Percentiles rank a stretch among this genome's conserved stretches.
phyloP scores from a whole-genome alignment of 768 basidiomycete genomes.

The Kwoniella dejecticola region DNA sequence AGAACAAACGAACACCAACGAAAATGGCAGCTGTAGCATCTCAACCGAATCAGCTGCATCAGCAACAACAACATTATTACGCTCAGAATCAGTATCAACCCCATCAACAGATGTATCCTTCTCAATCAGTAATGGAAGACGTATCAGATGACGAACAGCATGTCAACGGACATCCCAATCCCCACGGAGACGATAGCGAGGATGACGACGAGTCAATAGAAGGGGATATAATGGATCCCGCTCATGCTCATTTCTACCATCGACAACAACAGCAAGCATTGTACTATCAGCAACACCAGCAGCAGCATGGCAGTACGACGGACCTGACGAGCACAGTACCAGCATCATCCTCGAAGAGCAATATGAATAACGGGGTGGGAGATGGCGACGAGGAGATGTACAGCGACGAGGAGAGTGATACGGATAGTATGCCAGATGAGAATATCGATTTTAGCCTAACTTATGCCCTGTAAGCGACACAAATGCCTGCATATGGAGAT shows the following conservation, averaged over 20 bases:
- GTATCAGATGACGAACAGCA: slow-evolving; percentile 70
- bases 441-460: slow-evolving; percentile 56
- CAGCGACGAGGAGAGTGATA: slow-evolving; percentile 43
- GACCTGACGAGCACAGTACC: not conserved
- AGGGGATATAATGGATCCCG: slow-evolving; percentile 56
- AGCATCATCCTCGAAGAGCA: slow-evolving; percentile 11
- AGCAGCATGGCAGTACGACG: slow-evolving; percentile 13
- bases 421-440: slow-evolving; percentile 53
- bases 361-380: slow-evolving; percentile 20
- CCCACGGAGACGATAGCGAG: slow-evolving; percentile 12
- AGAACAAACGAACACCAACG: not conserved
- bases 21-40: slow-evolving; percentile 25
- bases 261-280: slow-evolving; percentile 44
- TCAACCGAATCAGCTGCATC: slow-evolving; percentile 11
- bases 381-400: slow-evolving; percentile 42
- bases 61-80: slow-evolving; percentile 14
- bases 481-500: no score
- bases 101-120: slow-evolving; percentile 14
- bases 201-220: slow-evolving; percentile 66
- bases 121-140: slow-evolving; percentile 79
- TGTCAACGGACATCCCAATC: slow-evolving; percentile 2
- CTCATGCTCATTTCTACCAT: slow-evolving; percentile 56
- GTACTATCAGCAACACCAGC: slow-evolving; percentile 46
- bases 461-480: slow-evolving; percentile 61
- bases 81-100: slow-evolving; percentile 8